A percentile compares a stretch with the other conserved stretches of the same genome.
Conservation (phyloP, 805 yeast species). For the Hanseniaspora lindneri region DNA sequence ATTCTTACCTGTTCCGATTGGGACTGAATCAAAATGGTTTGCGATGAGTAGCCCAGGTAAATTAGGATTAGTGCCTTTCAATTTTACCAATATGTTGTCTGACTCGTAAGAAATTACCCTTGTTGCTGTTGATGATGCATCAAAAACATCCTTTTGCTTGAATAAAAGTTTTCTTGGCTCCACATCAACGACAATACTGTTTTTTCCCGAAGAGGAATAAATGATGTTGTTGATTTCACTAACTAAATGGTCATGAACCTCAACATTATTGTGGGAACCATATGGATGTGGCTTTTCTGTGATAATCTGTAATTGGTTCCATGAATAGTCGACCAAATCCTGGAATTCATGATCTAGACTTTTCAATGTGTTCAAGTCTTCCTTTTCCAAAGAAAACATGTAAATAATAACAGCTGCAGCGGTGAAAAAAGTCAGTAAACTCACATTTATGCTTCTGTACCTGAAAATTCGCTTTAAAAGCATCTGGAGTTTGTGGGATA, state of each 20-base stretch:
- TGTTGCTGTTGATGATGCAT: slow-evolving; percentile 30
- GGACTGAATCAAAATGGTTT: slow-evolving; percentile 85
- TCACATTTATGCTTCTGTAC: slow-evolving; percentile 62
- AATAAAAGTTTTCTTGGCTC: slow-evolving; percentile 34
- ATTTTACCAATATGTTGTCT: slow-evolving; percentile 63
- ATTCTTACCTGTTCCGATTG: slow-evolving; percentile 76
- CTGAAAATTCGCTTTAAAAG: background rate
- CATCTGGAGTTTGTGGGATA: slow-evolving; percentile 2
- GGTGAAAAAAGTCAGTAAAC: slow-evolving; percentile 42
- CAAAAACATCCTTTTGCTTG: slow-evolving; percentile 40
- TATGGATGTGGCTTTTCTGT: slow-evolving; percentile 66
- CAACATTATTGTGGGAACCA: slow-evolving; percentile 62
- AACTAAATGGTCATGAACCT: slow-evolving; percentile 56
- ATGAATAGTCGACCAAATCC: slow-evolving; percentile 31
- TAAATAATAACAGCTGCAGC: slow-evolving; percentile 34
- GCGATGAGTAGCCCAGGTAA: slow-evolving; percentile 62
- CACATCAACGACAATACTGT: slow-evolving; percentile 31
- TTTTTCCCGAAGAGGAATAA: slow-evolving; percentile 12
- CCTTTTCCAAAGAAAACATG: slow-evolving; percentile 22
- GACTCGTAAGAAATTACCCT: slow-evolving; percentile 69
- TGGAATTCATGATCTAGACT: background rate
- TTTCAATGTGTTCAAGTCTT: background rate
- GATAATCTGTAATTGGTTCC: slow-evolving; percentile 64
- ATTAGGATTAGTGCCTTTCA: slow-evolving; percentile 47
- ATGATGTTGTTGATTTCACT: slow-evolving; percentile 33